Percentiles rank a stretch among this genome's conserved stretches.
Evolutionary conservation across 2,329 filamentous ascomycete genomes (phyloP).

Genomic region (Malbranchea cinnamomea): DNA sequence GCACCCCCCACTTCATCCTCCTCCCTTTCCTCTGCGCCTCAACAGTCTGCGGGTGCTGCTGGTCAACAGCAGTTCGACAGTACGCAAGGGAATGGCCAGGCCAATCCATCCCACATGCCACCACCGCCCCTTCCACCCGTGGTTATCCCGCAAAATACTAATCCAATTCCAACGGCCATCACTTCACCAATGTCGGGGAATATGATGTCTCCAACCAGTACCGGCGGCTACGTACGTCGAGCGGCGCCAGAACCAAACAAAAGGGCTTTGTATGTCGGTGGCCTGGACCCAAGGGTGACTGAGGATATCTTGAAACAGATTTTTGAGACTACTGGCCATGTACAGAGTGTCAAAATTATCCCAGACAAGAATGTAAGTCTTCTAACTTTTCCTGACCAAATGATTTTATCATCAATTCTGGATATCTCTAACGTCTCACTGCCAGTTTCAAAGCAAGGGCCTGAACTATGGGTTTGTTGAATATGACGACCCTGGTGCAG

Average conservation of each 20-base stretch:
- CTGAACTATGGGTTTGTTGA: slow-evolving; percentile 99
- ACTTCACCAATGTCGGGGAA: slow-evolving; percentile 67
- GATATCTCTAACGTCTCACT: slow-evolving; percentile 2
- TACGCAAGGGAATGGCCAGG: slow-evolving; percentile 53
- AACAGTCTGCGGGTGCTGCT: slow-evolving; percentile 51
- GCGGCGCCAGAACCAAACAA: slow-evolving; percentile 97
- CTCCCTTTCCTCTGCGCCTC: slow-evolving; percentile 55
- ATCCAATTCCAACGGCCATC: slow-evolving; percentile 84
- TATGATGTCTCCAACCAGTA: slow-evolving; percentile 74
- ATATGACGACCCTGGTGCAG: slow-evolving; percentile 92
- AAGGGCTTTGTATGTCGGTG: slow-evolving; percentile 88
- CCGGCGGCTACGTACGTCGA: slow-evolving; percentile 68
- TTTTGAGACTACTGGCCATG: slow-evolving; percentile 96
- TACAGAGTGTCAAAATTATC: slow-evolving; percentile 98
- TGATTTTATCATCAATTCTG: slow-evolving; percentile 1
- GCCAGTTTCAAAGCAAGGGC: slow-evolving; percentile 60
- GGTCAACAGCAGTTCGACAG: slow-evolving; percentile 52
- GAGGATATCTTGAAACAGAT: slow-evolving; percentile 95
- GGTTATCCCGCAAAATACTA: slow-evolving; percentile 88
- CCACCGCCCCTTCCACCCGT: slow-evolving; percentile 73
- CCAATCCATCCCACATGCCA: slow-evolving; percentile 63
- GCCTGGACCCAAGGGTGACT: slow-evolving; percentile 84
- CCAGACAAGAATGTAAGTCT: slow-evolving; percentile 96
- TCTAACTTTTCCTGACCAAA: slow-evolving; percentile 2
- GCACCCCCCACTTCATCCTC: slow-evolving; percentile 46